These are phyloP conservation scores for Podospora didyma DNA, from an alignment of 495 filamentous ascomycete species.

Conservation along the genomic window DNA sequence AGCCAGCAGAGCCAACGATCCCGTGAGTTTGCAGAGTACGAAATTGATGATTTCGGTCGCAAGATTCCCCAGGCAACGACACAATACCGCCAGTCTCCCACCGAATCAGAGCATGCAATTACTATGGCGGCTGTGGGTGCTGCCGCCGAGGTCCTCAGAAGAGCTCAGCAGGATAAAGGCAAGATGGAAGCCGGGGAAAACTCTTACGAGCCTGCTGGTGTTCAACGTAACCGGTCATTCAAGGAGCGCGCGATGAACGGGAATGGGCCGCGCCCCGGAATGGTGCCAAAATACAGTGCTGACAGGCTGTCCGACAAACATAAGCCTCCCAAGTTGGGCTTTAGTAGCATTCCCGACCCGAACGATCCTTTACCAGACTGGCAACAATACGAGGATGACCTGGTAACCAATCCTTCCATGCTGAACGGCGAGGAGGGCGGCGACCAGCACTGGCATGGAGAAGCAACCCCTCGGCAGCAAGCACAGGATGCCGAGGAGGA, in stretches of 20 bases:
- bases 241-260: constrained; percentile 51
- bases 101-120: constrained; percentile 47
- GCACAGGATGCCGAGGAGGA: constrained; percentile 27
- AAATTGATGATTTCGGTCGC: constrained; percentile 50
- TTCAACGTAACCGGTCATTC: constrained; percentile 48
- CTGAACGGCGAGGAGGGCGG: constrained; percentile 33
- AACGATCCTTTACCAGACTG: constrained; percentile 60
- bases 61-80: constrained; percentile 43
- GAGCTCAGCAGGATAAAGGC: constrained; percentile 27
- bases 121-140: constrained; percentile 48
- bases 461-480: constrained; percentile 36
- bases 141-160: constrained; percentile 41
- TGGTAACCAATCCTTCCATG: constrained; percentile 38
- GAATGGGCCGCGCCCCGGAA: constrained; percentile 45
- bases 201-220: constrained; percentile 29
- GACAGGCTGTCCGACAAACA: constrained; percentile 55
- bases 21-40: constrained; percentile 38
- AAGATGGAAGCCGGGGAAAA: constrained; percentile 33
- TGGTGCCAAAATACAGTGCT: constrained; percentile 74
- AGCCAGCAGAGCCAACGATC: constrained; percentile 25
- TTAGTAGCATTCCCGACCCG: constrained; percentile 59
- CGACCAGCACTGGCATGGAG: constrained; percentile 36
- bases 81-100: constrained; percentile 40
- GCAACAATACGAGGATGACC: constrained; percentile 53
- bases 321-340: constrained; percentile 51